Evolutionary conservation across 2,329 filamentous ascomycete species (phyloP).

Genomic region (Aspergillus pseudoglaucus): DNA sequence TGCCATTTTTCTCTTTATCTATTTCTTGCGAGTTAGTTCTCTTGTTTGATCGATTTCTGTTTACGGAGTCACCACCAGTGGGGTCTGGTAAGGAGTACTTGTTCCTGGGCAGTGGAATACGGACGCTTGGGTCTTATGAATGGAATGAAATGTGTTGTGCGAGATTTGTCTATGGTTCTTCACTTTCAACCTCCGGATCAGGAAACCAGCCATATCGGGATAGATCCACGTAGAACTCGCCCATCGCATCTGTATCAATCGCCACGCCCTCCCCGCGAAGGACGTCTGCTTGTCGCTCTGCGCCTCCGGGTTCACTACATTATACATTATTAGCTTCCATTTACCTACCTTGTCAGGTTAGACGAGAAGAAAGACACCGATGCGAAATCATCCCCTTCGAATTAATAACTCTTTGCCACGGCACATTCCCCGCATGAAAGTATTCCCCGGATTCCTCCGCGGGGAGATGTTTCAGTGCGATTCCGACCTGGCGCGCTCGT

Average conservation of each 20-base stretch:
- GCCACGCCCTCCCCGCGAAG: slow-evolving; percentile 38
- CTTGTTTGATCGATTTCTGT: too few species aligned
- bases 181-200: slow-evolving; percentile 8
- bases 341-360: too few species aligned
- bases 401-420: slow-evolving; percentile 93
- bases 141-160: background rate
- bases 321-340: slow-evolving; percentile 3
- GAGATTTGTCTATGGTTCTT: background rate
- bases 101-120: background rate
- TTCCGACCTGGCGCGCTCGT: slow-evolving; percentile 75
- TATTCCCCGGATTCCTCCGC: slow-evolving; percentile 36
- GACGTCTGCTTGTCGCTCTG: slow-evolving; percentile 36
- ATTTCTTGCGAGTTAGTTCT: too few species aligned
- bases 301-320: slow-evolving; percentile 36
- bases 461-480: slow-evolving; percentile 82
- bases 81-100: background rate
- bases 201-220: slow-evolving; percentile 46
- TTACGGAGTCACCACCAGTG: background rate
- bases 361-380: too few species aligned
- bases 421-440: slow-evolving; percentile 73
- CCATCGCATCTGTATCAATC: slow-evolving; percentile 37
- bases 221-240: slow-evolving; percentile 40
- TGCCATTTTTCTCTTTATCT: too few species aligned
- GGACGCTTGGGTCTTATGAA: background rate
- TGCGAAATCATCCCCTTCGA: slow-evolving; percentile 79